Percentiles rank a stretch among this genome's conserved stretches.
Conservation (phyloP, 2,329 filamentous ascomycete species). For the Alternaria alternata region DNA sequence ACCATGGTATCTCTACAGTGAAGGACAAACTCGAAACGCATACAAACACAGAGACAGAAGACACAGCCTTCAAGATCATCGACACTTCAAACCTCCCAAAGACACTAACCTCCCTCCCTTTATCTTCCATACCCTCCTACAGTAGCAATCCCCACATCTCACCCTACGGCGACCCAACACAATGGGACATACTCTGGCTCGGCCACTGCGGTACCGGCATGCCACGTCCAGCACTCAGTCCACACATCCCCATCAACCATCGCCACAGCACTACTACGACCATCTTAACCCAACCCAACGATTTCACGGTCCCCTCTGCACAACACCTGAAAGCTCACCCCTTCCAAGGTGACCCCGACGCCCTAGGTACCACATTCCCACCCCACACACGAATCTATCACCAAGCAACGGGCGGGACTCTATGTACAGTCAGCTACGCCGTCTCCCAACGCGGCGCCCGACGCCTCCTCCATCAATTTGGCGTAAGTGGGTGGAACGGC, state of each 20-base stretch:
- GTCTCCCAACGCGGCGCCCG: constrained; percentile 42
- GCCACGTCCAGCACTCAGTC: constrained; percentile 25
- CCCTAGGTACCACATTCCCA: constrained; percentile 33
- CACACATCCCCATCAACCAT: neutral
- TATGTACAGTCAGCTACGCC: constrained; percentile 43
- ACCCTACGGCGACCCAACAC: constrained; percentile 44
- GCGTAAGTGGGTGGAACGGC: constrained; percentile 39
- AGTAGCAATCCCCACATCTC: constrained; percentile 15
- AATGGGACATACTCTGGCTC: constrained; percentile 55
- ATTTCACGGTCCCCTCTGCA: constrained; percentile 33
- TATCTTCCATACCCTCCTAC: constrained; percentile 20
- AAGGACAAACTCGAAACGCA: constrained; percentile 20
- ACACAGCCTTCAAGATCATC: constrained; percentile 36
- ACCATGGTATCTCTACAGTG: neutral
- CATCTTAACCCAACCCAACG: constrained; percentile 30
- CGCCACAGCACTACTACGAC: constrained; percentile 24
- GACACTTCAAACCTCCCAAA: constrained; percentile 31
- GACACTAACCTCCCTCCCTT: constrained; percentile 29
- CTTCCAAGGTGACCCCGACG: constrained; percentile 39
- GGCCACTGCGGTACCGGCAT: constrained; percentile 47
- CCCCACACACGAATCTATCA: constrained; percentile 42
- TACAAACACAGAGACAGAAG: constrained; percentile 36
- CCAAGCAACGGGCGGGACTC: constrained; percentile 35
- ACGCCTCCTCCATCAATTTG: constrained; percentile 41
- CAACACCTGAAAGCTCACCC: constrained; percentile 42